Percentiles rank a stretch among this genome's conserved stretches.
These are phyloP conservation scores for Mortierella antarctica DNA, from an alignment of 192 early-diverging fungal species.

Conservation along the genomic window DNA sequence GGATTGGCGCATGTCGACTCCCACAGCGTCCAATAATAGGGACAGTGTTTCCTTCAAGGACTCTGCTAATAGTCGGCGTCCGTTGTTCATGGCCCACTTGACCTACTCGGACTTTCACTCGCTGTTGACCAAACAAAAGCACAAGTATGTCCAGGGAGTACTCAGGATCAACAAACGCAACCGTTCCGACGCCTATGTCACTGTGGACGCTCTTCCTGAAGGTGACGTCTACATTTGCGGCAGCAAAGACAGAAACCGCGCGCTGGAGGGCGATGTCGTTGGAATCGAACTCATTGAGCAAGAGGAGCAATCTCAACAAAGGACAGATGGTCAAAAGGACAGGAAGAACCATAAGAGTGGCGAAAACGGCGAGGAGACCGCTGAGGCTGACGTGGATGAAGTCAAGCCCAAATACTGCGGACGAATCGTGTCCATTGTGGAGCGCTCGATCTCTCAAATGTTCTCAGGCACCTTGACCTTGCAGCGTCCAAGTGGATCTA, in stretches of 20 bases:
- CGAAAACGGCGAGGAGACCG: conserved; percentile 53
- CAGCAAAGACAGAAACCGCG: conserved; percentile 80
- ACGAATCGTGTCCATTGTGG: conserved; percentile 66
- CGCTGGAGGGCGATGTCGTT: conserved; percentile 87
- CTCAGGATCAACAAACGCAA: conserved; percentile 90
- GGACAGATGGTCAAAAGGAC: conserved; percentile 65
- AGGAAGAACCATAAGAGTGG: conserved; percentile 64
- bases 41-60: conserved; percentile 60
- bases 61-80: conserved; percentile 61
- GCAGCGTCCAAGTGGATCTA: conserved; percentile 36
- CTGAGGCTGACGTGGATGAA: conserved; percentile 64
- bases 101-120: conserved; percentile 66
- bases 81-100: conserved; percentile 65
- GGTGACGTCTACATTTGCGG: conserved; percentile 85
- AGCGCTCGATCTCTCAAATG: conserved; percentile 65
- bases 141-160: conserved; percentile 75
- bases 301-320: conserved; percentile 67
- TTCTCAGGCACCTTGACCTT: conserved; percentile 62
- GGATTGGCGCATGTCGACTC: conserved; percentile 51
- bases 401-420: conserved; percentile 68
- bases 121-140: conserved; percentile 54
- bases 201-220: conserved; percentile 72
- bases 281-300: conserved; percentile 78
- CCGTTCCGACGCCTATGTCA: conserved; percentile 89
- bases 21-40: conserved; percentile 47